phyloP scores from a whole-genome alignment of 176 grass and related monocot species.

The Musa itinerans region DNA sequence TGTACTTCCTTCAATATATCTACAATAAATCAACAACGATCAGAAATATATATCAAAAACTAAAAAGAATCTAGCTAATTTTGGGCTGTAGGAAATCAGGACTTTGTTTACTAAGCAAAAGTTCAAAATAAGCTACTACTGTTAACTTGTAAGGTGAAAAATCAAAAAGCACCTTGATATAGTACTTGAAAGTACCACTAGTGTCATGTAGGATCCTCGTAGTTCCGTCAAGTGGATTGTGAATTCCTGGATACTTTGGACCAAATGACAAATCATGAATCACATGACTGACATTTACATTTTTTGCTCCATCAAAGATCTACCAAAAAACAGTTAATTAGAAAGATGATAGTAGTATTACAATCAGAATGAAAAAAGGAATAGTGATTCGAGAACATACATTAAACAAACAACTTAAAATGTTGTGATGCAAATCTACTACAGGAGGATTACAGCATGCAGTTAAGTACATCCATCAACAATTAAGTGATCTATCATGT shows the following conservation, averaged over 20 bases:
- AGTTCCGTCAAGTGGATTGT: slow-evolving; percentile 85
- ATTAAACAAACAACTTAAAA: neutral
- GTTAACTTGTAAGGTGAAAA: neutral
- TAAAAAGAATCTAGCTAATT: neutral
- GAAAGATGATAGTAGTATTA: neutral
- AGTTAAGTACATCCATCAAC: too few relatives aligned
- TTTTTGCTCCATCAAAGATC: slow-evolving; percentile 79
- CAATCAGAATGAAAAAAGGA: neutral
- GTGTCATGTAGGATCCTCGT: slow-evolving; percentile 82
- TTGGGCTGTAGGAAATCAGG: neutral
- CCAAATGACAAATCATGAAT: slow-evolving; percentile 96
- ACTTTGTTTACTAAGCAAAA: neutral
- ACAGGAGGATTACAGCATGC: too few relatives aligned
- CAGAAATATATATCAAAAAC: neutral
- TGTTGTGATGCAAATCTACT: too few relatives aligned
- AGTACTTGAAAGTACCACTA: slow-evolving; percentile 91
- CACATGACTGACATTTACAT: slow-evolving; percentile 90
- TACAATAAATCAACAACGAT: neutral
- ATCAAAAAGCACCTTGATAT: slow-evolving; percentile 67
- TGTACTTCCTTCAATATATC: neutral
- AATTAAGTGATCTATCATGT: too few relatives aligned
- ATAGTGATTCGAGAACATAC: neutral
- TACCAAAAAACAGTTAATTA: slow-evolving; percentile 24
- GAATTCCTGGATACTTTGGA: slow-evolving; percentile 78
- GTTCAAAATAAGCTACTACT: too few relatives aligned